phyloP scores from a whole-genome alignment of 331 rosid genomes.

The Arachis monticola region DNA sequence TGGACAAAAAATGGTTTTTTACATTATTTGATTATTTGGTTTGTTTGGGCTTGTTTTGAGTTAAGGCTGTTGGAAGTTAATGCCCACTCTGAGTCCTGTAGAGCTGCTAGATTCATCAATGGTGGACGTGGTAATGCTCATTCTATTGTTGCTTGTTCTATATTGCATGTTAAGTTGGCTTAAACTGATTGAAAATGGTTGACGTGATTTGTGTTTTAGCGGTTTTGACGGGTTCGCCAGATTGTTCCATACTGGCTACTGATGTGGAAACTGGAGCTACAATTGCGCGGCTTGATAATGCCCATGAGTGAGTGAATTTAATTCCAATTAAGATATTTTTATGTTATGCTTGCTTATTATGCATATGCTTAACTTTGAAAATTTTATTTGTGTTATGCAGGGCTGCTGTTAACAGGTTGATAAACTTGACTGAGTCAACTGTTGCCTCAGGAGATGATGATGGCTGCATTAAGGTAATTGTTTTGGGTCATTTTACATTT shows the following conservation, averaged over 20 bases:
- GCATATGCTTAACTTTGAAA: slow-evolving; percentile 6
- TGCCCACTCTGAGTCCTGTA: slow-evolving; percentile 83
- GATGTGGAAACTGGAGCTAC: slow-evolving; percentile 90
- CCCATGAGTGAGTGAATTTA: slow-evolving; percentile 72
- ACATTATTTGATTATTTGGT: background rate
- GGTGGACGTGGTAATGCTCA: slow-evolving; percentile 68
- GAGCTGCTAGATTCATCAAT: slow-evolving; percentile 80
- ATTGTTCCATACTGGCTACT: slow-evolving; percentile 75
- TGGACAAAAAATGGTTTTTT: slow-evolving; percentile 1
- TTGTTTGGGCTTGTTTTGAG: too few species aligned
- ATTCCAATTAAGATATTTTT: background rate
- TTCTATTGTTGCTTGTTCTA: background rate
- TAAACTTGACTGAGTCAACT: slow-evolving; percentile 69
- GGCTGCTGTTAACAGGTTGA: slow-evolving; percentile 71
- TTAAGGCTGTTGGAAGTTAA: slow-evolving; percentile 72
- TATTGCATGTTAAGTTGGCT: background rate
- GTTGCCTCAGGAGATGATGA: slow-evolving; percentile 91
- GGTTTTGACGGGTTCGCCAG: slow-evolving; percentile 83
- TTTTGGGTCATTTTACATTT: slow-evolving; percentile 29
- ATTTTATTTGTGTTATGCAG: slow-evolving; percentile 47
- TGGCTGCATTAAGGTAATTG: slow-evolving; percentile 80
- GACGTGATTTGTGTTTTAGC: slow-evolving; percentile 50
- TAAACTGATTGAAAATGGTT: background rate
- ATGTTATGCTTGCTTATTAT: slow-evolving; percentile 10
- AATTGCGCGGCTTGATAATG: slow-evolving; percentile 74